These are phyloP conservation scores for Suillus paluster DNA, from an alignment of 768 basidiomycete species.

Conservation along the genomic window DNA sequence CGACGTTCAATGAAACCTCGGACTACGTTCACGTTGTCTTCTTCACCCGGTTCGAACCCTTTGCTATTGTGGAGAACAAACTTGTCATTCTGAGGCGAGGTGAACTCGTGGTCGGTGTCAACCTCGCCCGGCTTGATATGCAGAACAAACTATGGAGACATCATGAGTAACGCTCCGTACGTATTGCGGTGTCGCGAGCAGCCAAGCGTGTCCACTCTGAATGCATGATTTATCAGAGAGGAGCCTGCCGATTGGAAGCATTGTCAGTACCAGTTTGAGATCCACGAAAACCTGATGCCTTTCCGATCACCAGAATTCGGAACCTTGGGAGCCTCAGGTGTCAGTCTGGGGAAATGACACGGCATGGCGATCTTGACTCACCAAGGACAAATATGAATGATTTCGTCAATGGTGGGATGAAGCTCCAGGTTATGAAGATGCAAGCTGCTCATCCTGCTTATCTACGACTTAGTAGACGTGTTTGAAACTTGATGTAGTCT, in stretches of 20 bases:
- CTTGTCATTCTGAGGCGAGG: slow-evolving; percentile 9
- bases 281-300: background rate
- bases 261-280: background rate
- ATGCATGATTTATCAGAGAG: background rate
- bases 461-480: too few relatives aligned
- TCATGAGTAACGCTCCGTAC: background rate
- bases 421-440: background rate
- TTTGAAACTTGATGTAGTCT: background rate
- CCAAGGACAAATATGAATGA: background rate
- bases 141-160: background rate
- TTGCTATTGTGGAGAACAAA: slow-evolving; percentile 20
- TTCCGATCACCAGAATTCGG: background rate
- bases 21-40: slow-evolving; percentile 12
- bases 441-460: background rate
- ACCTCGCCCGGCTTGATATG: slow-evolving; percentile 8
- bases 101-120: slow-evolving; percentile 12
- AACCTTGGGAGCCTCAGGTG: background rate
- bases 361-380: background rate
- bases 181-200: background rate
- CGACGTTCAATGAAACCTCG: slow-evolving; percentile 14
- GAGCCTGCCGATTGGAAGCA: slow-evolving; percentile 18
- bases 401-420: background rate
- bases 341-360: background rate
- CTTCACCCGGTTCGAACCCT: slow-evolving; percentile 20
- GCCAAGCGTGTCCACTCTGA: background rate